Conservation (phyloP, 768 basidiomycete genomes). For the Kwoniella bestiolae region DNA sequence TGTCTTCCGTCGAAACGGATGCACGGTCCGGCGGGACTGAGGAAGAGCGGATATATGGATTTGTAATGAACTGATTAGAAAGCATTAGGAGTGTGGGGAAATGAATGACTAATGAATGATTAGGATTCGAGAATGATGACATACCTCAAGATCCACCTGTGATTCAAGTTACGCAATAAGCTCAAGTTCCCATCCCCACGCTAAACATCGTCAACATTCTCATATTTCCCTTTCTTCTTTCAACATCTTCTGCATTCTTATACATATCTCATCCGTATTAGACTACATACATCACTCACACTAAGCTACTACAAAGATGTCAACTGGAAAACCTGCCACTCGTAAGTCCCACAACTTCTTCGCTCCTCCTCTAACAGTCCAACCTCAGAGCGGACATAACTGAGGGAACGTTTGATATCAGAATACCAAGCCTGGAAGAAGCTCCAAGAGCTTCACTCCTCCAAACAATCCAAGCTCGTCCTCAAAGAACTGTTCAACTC, state of each 20-base stretch:
- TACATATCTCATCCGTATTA: not conserved
- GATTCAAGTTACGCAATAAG: not conserved
- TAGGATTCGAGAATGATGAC: not conserved
- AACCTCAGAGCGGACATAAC: not conserved
- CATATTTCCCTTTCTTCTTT: constrained; percentile 12
- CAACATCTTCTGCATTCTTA: not conserved
- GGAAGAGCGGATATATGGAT: not conserved
- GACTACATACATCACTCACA: not conserved
- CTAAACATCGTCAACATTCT: not conserved
- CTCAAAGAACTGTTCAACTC: constrained; percentile 90
- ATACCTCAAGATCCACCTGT: not conserved
- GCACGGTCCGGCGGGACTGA: not conserved
- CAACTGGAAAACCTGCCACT: constrained; percentile 48
- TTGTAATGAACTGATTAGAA: not conserved
- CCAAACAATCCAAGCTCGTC: constrained; percentile 71
- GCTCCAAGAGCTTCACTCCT: constrained; percentile 80
- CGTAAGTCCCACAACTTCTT: constrained; percentile 37
- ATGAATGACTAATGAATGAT: not conserved
- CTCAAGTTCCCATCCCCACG: not conserved
- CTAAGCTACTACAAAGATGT: constrained; percentile 35
- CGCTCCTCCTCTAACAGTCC: not conserved
- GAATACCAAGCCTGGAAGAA: constrained; percentile 90
- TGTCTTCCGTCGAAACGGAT: no score
- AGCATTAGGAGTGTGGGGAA: not conserved
- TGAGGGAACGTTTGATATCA: constrained; percentile 53